Percentiles rank a stretch among this genome's conserved stretches.
phyloP scores from a whole-genome alignment of 1,139 yeast genomes.

The Yamadazyma jaroonii region DNA sequence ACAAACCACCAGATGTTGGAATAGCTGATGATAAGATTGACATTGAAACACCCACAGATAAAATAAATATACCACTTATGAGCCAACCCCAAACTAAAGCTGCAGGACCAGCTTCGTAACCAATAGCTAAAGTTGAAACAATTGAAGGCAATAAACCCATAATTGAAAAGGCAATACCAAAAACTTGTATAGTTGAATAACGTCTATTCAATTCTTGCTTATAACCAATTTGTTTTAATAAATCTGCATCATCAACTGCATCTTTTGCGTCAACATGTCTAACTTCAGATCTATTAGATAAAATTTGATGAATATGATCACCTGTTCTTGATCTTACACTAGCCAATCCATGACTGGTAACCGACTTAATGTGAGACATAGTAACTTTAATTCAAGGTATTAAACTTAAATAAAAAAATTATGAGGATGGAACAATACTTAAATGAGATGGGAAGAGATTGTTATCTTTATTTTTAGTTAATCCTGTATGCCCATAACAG shows the following conservation, averaged over 20 bases:
- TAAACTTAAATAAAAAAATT: no score
- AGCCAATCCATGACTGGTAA: constrained; percentile 12
- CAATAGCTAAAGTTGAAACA: constrained; percentile 31
- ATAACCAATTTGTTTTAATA: constrained; percentile 53
- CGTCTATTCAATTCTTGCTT: constrained; percentile 49
- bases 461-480: no score
- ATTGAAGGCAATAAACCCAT: constrained; percentile 53
- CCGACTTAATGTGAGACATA: constrained; percentile 5
- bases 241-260: constrained; percentile 40
- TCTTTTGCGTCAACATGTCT: constrained; percentile 24
- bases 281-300: constrained; percentile 24
- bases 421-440: no score
- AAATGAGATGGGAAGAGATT: no score
- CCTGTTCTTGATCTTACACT: constrained; percentile 19
- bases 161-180: constrained; percentile 52
- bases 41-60: constrained; percentile 60
- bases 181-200: constrained; percentile 48
- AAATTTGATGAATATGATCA: constrained; percentile 20
- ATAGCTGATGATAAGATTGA: constrained; percentile 66
- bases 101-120: constrained; percentile 41
- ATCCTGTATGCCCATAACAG: no score
- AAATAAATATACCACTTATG: constrained; percentile 53
- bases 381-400: no score
- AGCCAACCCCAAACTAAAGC: constrained; percentile 75
- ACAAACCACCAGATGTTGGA: constrained; percentile 73